phyloP scores from a whole-genome alignment of 2,329 filamentous ascomycete genomes.

The Fusarium liriodendri region DNA sequence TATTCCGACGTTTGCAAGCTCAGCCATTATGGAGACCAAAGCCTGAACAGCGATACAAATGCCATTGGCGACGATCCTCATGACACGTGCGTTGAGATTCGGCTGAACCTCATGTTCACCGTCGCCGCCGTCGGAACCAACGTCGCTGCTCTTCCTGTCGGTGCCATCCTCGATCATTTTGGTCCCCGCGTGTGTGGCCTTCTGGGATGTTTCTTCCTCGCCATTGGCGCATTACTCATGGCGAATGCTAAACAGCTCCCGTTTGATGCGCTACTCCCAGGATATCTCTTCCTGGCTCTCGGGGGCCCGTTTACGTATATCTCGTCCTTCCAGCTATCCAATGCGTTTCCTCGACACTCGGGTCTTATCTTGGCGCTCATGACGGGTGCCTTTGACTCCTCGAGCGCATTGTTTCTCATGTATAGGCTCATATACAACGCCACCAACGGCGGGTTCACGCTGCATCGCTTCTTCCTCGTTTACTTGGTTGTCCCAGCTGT shows the following conservation, averaged over 20 bases:
- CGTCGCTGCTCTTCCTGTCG: slow-evolving; percentile 85
- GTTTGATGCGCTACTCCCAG: slow-evolving; percentile 80
- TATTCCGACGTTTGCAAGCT: slow-evolving; percentile 72
- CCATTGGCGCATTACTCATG: slow-evolving; percentile 77
- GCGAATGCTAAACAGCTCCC: slow-evolving; percentile 67
- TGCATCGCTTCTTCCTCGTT: slow-evolving; percentile 75
- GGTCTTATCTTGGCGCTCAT: slow-evolving; percentile 84
- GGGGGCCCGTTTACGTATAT: slow-evolving; percentile 87
- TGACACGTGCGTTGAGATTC: slow-evolving; percentile 62
- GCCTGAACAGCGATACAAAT: neutral
- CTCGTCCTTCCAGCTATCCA: slow-evolving; percentile 85
- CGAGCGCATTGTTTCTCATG: slow-evolving; percentile 80
- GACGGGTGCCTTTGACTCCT: slow-evolving; percentile 86
- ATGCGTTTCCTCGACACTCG: slow-evolving; percentile 81
- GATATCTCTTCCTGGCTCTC: slow-evolving; percentile 80
- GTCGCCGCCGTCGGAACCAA: slow-evolving; percentile 90
- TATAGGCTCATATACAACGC: slow-evolving; percentile 78
- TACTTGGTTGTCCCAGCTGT: slow-evolving; percentile 78
- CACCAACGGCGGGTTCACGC: slow-evolving; percentile 65
- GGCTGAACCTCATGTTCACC: slow-evolving; percentile 92
- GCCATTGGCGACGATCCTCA: slow-evolving; percentile 34
- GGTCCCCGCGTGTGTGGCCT: slow-evolving; percentile 81
- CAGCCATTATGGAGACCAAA: slow-evolving; percentile 16
- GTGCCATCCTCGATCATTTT: slow-evolving; percentile 84
- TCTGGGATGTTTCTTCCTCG: slow-evolving; percentile 76